A percentile compares a stretch with the other conserved stretches of the same genome.
Conservation (phyloP, 2,329 filamentous ascomycete genomes). For the Sordariomycetes sp. region DNA sequence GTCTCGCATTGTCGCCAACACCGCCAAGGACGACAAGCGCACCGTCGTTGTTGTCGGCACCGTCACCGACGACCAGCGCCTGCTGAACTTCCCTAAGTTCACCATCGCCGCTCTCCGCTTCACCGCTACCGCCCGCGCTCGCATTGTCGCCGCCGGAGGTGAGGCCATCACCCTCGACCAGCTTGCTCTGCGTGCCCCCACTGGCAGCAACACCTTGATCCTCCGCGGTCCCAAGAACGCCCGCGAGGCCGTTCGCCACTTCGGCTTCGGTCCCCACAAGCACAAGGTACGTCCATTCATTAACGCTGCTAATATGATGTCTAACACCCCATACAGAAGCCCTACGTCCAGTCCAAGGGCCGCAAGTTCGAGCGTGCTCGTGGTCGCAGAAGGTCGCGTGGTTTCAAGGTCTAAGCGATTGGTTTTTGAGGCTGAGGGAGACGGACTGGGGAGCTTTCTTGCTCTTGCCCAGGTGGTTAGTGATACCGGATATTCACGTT, state of each 20-base stretch:
- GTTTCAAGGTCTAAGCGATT: constrained; percentile 98
- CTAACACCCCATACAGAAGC: constrained; percentile 59
- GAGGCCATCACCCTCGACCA: constrained; percentile 95
- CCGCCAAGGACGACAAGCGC: constrained; percentile 63
- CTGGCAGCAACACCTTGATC: constrained; percentile 92
- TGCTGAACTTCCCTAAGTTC: constrained; percentile 83
- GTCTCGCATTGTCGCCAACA: constrained; percentile 74
- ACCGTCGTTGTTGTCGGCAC: constrained; percentile 92
- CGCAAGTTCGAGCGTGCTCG: constrained; percentile 99
- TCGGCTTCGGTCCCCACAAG: constrained; percentile 95
- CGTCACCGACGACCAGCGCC: constrained; percentile 95
- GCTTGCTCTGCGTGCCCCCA: constrained; percentile 89
- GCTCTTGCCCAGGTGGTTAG: not conserved
- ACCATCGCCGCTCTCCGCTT: constrained; percentile 91
- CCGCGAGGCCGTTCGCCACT: constrained; percentile 98
- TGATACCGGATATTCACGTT: constrained; percentile 1
- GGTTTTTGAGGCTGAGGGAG: no score
- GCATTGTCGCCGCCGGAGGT: constrained; percentile 88
- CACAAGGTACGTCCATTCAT: constrained; percentile 65
- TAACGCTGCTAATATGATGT: constrained; percentile 1
- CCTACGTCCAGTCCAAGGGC: constrained; percentile 95
- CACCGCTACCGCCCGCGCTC: constrained; percentile 89
- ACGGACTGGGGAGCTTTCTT: no score
- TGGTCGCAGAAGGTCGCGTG: constrained; percentile 95
- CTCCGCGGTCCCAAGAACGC: constrained; percentile 97